Evolutionary conservation across 1,284 basidiomycete species (phyloP).

Genomic region (Gymnopus androsaceus): DNA sequence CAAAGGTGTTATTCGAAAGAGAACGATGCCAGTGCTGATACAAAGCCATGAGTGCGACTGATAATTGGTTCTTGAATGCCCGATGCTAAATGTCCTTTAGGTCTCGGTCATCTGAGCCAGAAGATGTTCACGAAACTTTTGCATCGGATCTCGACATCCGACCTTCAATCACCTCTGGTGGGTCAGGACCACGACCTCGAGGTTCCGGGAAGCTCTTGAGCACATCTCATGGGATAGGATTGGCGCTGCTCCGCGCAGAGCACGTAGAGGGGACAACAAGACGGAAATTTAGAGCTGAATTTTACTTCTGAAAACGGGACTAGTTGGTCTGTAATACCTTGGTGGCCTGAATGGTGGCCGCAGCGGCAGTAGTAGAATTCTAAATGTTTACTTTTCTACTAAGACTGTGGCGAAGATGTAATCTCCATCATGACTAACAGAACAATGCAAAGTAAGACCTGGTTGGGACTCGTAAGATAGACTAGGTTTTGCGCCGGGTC

Average conservation of each 20-base stretch:
- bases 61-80: not conserved
- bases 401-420: conserved; percentile 79
- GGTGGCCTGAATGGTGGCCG: conserved; percentile 78
- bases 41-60: conserved; percentile 33
- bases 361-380: not conserved
- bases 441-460: conserved; percentile 51
- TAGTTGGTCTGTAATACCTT: conserved; percentile 53
- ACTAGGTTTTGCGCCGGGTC: conserved; percentile 47
- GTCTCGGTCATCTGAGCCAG: conserved; percentile 5
- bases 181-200: conserved; percentile 47
- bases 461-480: conserved; percentile 44
- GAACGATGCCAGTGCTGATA: conserved; percentile 80
- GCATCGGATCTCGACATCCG: conserved; percentile 41
- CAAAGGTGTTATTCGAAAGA: conserved; percentile 90
- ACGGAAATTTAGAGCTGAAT: conserved; percentile 43
- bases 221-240: conserved; percentile 56
- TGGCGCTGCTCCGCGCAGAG: conserved; percentile 75
- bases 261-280: conserved; percentile 44
- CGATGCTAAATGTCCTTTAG: not conserved
- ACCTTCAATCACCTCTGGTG: conserved; percentile 26
- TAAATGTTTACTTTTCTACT: conserved; percentile 43
- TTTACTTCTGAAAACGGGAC: conserved; percentile 32
- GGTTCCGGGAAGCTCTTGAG: conserved; percentile 70
- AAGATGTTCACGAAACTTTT: conserved; percentile 21
- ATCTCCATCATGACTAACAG: conserved; percentile 84